Conservation (phyloP, 345 rosid species). For the Ailanthus altissimus region DNA sequence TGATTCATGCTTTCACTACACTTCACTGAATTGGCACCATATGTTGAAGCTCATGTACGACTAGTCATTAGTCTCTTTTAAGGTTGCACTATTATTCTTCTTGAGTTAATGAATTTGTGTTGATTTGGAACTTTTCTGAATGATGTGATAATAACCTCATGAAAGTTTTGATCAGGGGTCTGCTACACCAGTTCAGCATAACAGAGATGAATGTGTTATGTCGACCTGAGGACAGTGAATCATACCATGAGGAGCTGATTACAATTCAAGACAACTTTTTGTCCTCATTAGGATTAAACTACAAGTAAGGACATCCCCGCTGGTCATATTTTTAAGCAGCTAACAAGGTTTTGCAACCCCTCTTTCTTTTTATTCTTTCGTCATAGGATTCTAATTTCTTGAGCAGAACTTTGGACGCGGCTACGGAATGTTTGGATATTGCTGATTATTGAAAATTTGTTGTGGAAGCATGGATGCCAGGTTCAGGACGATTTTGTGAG, state of each 20-base stretch:
- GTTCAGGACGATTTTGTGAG: conserved; percentile 90
- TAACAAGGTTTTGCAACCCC: background rate
- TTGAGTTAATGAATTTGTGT: background rate
- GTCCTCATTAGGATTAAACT: conserved; percentile 75
- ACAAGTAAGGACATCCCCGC: conserved; percentile 48
- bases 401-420: conserved; percentile 89
- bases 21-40: background rate
- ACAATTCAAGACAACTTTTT: conserved; percentile 85
- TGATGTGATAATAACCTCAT: background rate
- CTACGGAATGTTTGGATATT: conserved; percentile 80
- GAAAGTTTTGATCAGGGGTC: conserved; percentile 61
- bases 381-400: conserved; percentile 10
- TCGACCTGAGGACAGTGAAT: conserved; percentile 73
- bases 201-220: conserved; percentile 85
- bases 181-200: conserved; percentile 95
- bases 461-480: conserved; percentile 99
- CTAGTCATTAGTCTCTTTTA: background rate
- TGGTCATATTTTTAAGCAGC: background rate
- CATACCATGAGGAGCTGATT: conserved; percentile 75
- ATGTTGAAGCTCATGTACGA: background rate
- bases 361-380: background rate
- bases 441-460: conserved; percentile 94
- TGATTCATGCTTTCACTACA: background rate
- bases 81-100: background rate
- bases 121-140: background rate